A percentile compares a stretch with the other conserved stretches of the same genome.
These are phyloP conservation scores for Paraurostyla sp. DNA, from an alignment of 73 alveolate species.

Conservation along the genomic window DNA sequence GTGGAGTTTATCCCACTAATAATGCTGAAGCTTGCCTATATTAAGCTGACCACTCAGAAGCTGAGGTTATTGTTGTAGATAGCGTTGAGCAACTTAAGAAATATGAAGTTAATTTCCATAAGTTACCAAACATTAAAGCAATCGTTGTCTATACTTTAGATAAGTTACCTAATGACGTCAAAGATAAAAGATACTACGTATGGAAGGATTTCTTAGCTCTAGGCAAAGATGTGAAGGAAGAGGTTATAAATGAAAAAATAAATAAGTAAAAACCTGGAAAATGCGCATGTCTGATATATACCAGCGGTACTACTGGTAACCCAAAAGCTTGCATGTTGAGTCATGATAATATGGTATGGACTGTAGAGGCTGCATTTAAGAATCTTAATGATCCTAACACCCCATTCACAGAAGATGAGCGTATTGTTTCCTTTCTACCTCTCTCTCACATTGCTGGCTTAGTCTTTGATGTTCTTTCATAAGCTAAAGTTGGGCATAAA, in stretches of 20 bases:
- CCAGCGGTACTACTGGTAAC: slow-evolving; percentile 79
- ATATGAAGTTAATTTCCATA: slow-evolving; percentile 36
- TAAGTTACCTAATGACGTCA: slow-evolving; percentile 44
- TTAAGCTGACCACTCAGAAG: slow-evolving; percentile 66
- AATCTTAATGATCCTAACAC: neutral
- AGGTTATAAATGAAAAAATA: slow-evolving; percentile 55
- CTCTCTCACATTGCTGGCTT: slow-evolving; percentile 79
- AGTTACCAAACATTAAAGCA: slow-evolving; percentile 38
- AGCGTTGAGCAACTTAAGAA: slow-evolving; percentile 38
- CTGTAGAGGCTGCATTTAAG: neutral
- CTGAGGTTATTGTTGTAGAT: slow-evolving; percentile 63
- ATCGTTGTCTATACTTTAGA: slow-evolving; percentile 34
- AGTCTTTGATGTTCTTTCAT: slow-evolving; percentile 57
- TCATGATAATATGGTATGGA: slow-evolving; percentile 63
- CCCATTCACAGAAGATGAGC: slow-evolving; percentile 25
- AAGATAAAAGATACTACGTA: slow-evolving; percentile 37
- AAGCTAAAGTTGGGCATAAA: slow-evolving; percentile 48
- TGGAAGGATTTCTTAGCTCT: slow-evolving; percentile 40
- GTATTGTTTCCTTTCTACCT: slow-evolving; percentile 79
- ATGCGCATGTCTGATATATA: slow-evolving; percentile 66
- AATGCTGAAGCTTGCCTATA: slow-evolving; percentile 62
- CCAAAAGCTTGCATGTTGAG: slow-evolving; percentile 78
- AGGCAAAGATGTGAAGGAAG: slow-evolving; percentile 63
- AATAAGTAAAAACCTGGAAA: slow-evolving; percentile 69
- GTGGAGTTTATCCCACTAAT: slow-evolving; percentile 72